Percentiles rank a stretch among this genome's conserved stretches.
Conservation (phyloP, 306 rosid genomes). For the Ammopiptanthus mongolicus region DNA sequence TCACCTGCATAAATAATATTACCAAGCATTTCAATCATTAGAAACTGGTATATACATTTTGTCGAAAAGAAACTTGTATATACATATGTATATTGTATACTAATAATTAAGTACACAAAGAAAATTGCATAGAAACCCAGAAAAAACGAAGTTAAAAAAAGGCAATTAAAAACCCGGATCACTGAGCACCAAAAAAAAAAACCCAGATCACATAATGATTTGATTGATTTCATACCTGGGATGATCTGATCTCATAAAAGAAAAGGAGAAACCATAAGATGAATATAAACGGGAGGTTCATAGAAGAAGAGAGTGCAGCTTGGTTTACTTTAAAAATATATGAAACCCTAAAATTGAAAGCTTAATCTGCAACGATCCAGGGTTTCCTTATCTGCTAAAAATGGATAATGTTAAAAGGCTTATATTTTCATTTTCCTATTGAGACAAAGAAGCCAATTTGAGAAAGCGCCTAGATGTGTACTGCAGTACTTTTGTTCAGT, state of each 20-base stretch:
- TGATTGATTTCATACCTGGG: background rate
- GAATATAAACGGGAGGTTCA: background rate
- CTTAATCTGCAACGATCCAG: background rate
- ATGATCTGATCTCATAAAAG: background rate
- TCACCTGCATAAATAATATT: slow-evolving; percentile 59
- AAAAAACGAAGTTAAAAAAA: too few relatives aligned
- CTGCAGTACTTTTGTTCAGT: background rate
- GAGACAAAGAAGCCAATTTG: slow-evolving; percentile 5
- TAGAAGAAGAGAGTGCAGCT: background rate
- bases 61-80: too few relatives aligned
- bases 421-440: background rate
- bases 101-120: too few relatives aligned
- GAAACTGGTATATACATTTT: too few relatives aligned
- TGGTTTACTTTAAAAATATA: background rate
- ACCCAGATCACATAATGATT: background rate
- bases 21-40: background rate
- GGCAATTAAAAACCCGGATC: background rate
- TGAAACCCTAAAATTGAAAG: slow-evolving; percentile 9
- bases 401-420: slow-evolving; percentile 15
- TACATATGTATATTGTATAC: background rate
- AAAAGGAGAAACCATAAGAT: too few relatives aligned
- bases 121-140: too few relatives aligned
- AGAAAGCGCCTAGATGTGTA: background rate
- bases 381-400: background rate
- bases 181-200: too few relatives aligned